Conservation (phyloP, 2,329 filamentous ascomycete species). For the Diaporthe citri region DNA sequence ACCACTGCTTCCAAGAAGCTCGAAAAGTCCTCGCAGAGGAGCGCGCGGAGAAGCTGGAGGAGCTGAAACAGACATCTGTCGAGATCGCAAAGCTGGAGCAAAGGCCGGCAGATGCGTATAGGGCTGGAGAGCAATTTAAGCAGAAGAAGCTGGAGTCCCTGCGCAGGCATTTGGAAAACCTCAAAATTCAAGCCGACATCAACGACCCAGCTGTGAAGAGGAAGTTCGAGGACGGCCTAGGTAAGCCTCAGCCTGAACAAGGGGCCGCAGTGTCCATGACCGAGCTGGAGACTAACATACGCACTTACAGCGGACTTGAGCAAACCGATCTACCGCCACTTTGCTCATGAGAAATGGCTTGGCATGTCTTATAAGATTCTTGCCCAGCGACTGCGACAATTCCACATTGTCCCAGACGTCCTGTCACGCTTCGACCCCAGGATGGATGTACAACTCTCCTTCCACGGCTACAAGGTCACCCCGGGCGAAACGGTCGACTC, state of each 20-base stretch:
- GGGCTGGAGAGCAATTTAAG: conserved; percentile 74
- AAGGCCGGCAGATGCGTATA: conserved; percentile 66
- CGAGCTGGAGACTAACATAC: conserved; percentile 14
- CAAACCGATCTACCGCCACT: conserved; percentile 94
- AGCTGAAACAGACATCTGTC: conserved; percentile 76
- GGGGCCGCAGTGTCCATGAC: background rate
- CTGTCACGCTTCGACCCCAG: conserved; percentile 83
- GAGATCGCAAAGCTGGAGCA: conserved; percentile 77
- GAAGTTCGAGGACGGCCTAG: conserved; percentile 90
- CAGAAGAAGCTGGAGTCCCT: conserved; percentile 77
- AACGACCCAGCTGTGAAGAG: conserved; percentile 96
- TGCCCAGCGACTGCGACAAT: conserved; percentile 86
- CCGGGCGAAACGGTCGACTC: conserved; percentile 86
- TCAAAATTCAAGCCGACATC: conserved; percentile 93
- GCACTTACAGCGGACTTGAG: conserved; percentile 84
- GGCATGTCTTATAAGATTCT: conserved; percentile 83
- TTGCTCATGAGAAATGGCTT: conserved; percentile 90
- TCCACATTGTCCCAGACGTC: conserved; percentile 90
- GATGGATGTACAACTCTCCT: conserved; percentile 85
- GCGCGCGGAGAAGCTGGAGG: conserved; percentile 81
- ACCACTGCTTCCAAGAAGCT: conserved; percentile 98
- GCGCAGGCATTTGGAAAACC: conserved; percentile 77
- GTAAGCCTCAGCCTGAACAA: conserved; percentile 61
- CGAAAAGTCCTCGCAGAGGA: conserved; percentile 85
- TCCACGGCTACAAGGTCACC: conserved; percentile 76